Evolutionary conservation across 768 basidiomycete species (phyloP).

Genomic region (Cantharellus anzutake): DNA sequence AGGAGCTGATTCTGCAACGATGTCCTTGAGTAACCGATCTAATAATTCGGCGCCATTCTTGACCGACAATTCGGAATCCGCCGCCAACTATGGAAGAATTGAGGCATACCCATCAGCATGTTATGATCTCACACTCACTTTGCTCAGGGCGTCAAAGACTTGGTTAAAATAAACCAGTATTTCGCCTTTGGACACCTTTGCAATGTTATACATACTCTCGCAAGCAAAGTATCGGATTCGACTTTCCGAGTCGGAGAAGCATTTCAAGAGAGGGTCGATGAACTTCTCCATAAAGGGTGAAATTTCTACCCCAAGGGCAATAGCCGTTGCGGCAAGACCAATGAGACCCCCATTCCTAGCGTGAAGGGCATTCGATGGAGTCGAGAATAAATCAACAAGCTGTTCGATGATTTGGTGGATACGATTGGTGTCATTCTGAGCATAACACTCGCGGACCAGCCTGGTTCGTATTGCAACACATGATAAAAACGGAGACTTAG

Average conservation of each 20-base stretch:
- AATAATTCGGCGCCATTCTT: constrained; percentile 97
- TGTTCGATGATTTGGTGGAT: constrained; percentile 85
- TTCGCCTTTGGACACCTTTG: constrained; percentile 92
- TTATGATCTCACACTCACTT: constrained; percentile 28
- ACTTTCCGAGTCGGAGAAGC: constrained; percentile 88
- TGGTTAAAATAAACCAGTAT: constrained; percentile 95
- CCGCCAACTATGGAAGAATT: constrained; percentile 48
- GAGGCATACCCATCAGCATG: not conserved
- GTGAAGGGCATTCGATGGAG: constrained; percentile 63
- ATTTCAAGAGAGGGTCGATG: constrained; percentile 68
- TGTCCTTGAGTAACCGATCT: constrained; percentile 93
- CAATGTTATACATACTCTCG: constrained; percentile 96
- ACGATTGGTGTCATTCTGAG: constrained; percentile 58
- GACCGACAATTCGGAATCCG: constrained; percentile 88
- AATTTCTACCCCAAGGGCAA: constrained; percentile 84
- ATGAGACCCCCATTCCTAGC: constrained; percentile 90
- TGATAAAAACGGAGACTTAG: not conserved
- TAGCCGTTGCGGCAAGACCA: constrained; percentile 91
- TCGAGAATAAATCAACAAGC: constrained; percentile 84
- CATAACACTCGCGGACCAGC: constrained; percentile 63
- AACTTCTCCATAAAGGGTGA: constrained; percentile 91
- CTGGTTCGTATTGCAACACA: constrained; percentile 10
- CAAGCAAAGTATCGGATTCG: constrained; percentile 94
- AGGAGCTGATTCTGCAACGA: constrained; percentile 90
- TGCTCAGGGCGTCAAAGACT: constrained; percentile 92